Conservation (phyloP, 2,329 filamentous ascomycete species). For the Xylariaceae sp. region DNA sequence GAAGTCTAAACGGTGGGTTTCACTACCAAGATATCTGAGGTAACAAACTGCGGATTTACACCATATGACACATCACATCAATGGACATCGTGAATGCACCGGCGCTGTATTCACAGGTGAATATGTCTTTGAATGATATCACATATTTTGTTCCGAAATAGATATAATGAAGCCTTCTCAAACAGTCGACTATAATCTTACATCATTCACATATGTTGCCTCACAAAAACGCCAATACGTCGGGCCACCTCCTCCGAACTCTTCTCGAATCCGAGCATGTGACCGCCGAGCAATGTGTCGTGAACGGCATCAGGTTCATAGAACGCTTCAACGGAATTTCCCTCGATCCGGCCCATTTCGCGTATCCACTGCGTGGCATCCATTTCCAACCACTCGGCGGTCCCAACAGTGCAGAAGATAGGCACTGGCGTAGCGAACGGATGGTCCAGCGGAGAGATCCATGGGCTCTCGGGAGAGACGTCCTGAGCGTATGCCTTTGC, state of each 20-base stretch:
- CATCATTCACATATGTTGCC: conserved; percentile 5
- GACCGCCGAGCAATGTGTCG: conserved; percentile 41
- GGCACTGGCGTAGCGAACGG: conserved; percentile 22
- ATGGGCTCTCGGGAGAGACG: conserved; percentile 29
- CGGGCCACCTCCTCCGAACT: conserved; percentile 22
- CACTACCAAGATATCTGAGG: no score
- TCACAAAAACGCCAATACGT: conserved; percentile 23
- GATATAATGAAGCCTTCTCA: no score
- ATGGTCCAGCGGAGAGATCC: conserved; percentile 25
- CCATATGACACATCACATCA: no score
- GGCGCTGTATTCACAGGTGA: no score
- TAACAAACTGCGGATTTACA: no score
- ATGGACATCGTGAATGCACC: no score
- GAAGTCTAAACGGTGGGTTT: no score
- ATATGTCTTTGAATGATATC: no score
- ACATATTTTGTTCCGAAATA: no score
- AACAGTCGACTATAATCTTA: no score
- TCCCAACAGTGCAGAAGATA: conserved; percentile 21
- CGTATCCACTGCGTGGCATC: conserved; percentile 57
- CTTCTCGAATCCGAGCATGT: conserved; percentile 38
- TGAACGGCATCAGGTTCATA: conserved; percentile 40
- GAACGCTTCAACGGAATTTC: conserved; percentile 33
- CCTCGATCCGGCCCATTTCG: conserved; percentile 21
- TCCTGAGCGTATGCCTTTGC: conserved; percentile 30
- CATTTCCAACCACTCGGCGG: conserved; percentile 30